Evolutionary conservation across 2,329 filamentous ascomycete species (phyloP).

Genomic region (Xylariaceae sp.): DNA sequence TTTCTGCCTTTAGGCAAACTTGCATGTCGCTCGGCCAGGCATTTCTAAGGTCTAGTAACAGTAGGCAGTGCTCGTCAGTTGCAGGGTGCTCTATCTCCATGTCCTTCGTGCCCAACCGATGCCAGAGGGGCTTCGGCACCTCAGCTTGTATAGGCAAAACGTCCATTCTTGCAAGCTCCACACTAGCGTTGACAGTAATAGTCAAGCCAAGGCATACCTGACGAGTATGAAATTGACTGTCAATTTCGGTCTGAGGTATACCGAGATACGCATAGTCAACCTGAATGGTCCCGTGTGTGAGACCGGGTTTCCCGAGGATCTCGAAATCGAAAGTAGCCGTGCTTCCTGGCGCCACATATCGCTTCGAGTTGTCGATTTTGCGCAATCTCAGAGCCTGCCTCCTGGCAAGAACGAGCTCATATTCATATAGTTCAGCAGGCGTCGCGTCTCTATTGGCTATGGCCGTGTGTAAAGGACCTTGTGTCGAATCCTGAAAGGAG

Average conservation of each 20-base stretch:
- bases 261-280: slow-evolving; percentile 88
- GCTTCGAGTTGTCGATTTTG: slow-evolving; percentile 53
- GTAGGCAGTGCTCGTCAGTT: slow-evolving; percentile 70
- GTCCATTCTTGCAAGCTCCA: slow-evolving; percentile 81
- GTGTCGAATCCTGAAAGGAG: slow-evolving; percentile 87
- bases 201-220: slow-evolving; percentile 80
- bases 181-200: slow-evolving; percentile 88
- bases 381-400: slow-evolving; percentile 67
- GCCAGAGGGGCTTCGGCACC: slow-evolving; percentile 66
- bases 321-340: slow-evolving; percentile 78
- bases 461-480: slow-evolving; percentile 73
- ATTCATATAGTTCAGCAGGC: slow-evolving; percentile 80
- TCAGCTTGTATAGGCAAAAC: slow-evolving; percentile 71
- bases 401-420: slow-evolving; percentile 77
- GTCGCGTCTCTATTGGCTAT: slow-evolving; percentile 76
- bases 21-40: slow-evolving; percentile 82
- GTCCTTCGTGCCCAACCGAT: slow-evolving; percentile 42
- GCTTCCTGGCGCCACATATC: slow-evolving; percentile 67
- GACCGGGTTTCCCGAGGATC: slow-evolving; percentile 81
- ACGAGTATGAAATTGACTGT: slow-evolving; percentile 78
- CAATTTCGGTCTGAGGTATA: slow-evolving; percentile 65
- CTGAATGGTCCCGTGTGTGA: slow-evolving; percentile 78
- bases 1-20: slow-evolving; percentile 61
- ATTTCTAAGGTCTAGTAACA: slow-evolving; percentile 85
- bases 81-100: slow-evolving; percentile 41